Conservation (phyloP, 352 stramenopile genomes). For the Pythium periplocum region DNA sequence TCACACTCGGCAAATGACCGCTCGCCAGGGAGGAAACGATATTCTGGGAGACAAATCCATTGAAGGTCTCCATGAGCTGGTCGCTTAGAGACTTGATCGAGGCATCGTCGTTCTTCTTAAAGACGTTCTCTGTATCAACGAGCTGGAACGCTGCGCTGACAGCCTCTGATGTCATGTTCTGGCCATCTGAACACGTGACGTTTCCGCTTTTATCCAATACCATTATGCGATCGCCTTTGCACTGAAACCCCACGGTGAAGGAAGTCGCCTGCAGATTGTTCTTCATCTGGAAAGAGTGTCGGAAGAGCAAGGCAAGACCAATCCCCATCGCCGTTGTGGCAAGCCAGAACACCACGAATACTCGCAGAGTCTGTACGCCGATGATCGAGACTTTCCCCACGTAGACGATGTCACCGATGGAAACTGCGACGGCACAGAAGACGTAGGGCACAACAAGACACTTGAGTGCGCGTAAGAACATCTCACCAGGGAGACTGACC, state of each 20-base stretch:
- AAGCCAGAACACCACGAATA: conserved; percentile 62
- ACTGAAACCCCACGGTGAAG: too few relatives aligned
- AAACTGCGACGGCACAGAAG: conserved; percentile 74
- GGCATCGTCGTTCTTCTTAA: neutral
- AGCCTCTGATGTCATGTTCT: conserved; percentile 37
- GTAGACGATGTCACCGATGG: conserved; percentile 71
- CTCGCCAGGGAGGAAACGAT: conserved; percentile 46
- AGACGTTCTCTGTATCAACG: neutral
- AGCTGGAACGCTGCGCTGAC: conserved; percentile 45
- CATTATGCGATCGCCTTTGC: conserved; percentile 12
- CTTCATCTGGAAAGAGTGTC: conserved; percentile 16
- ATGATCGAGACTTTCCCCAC: conserved; percentile 71
- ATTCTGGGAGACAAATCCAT: conserved; percentile 58
- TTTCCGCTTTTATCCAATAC: conserved; percentile 6
- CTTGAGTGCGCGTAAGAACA: conserved; percentile 75
- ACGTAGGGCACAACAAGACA: conserved; percentile 80
- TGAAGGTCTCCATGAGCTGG: conserved; percentile 52
- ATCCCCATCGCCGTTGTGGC: conserved; percentile 44
- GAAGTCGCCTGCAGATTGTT: too few relatives aligned
- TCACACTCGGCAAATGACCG: conserved; percentile 48
- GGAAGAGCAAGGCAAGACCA: conserved; percentile 48
- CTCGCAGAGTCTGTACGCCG: conserved; percentile 53
- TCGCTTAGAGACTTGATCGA: conserved; percentile 26
- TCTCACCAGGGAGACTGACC: conserved; percentile 64
- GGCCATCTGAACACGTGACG: conserved; percentile 5